Evolutionary conservation across 1,284 basidiomycete genomes (phyloP), one percentile per base, ranked within the genome.

Genomic region (Coniferiporia weirii): DNA sequence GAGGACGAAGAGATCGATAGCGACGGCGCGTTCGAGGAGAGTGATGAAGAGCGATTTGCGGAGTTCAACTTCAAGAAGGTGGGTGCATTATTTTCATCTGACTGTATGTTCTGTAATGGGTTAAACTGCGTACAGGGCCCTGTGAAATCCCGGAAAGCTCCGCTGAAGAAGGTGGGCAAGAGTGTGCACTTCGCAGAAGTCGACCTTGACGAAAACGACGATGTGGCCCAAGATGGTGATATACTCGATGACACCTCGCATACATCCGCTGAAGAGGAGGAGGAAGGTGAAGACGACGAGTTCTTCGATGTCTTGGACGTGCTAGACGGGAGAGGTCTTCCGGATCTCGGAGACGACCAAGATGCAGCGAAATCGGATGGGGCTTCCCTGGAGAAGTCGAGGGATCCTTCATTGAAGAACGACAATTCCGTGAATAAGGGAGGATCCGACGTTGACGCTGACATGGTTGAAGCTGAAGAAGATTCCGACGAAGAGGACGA

Each of bases 1-100:
- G 89, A 91, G 61, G 89, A 91, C 64, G 89, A 91, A 66, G 89
- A 91, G 62, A 80, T 91, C 55, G 87, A 90, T 61, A 88, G 85
- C 65, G 89, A 91, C 66, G 87, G 75, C 61, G 89, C 89, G 0
- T 91, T 91, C 65, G 89, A 89, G 63, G 90, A 91, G 65, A 87
- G 83, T 65, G 93, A 94, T 61, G 88, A 89, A 62, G 91, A 94
- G 48, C 73, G 81, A 5, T 93, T 87, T 73, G 84, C 86, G 32
- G 88, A 84, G 1, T 87, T 87, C 60, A 72, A 66, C n/a, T 80
- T 82, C 61, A 62, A 66, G 17, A 52, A 61, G 32, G 53, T 12
- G 38, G 15, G 53, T 45, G 59, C 54, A 48, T 12, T 56, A 35
- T 3, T 19, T 38, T 10, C 45, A 9, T 46, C 6, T 47, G 17